These are phyloP conservation scores for Backusella psychrophila DNA, from an alignment of 192 early-diverging fungal species.

Conservation along the genomic window DNA sequence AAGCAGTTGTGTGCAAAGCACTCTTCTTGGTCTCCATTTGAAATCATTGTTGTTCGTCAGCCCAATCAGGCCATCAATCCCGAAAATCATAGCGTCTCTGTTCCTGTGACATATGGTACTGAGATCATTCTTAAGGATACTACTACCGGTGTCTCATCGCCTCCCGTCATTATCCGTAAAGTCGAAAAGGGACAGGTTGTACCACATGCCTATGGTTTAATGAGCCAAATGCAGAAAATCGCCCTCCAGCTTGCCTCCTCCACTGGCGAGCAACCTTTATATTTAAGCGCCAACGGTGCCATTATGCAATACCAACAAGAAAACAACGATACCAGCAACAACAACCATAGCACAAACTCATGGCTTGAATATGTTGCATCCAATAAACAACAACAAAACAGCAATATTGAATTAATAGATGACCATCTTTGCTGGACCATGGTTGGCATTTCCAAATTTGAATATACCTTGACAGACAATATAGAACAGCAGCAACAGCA, in stretches of 20 bases:
- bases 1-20: conserved; percentile 59
- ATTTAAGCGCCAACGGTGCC: conserved; percentile 44
- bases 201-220: conserved; percentile 59
- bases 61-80: not conserved
- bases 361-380: conserved; percentile 10
- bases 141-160: conserved; percentile 59
- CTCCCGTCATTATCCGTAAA: conserved; percentile 72
- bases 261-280: conserved; percentile 25
- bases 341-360: conserved; percentile 11
- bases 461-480: conserved; percentile 13
- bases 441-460: conserved; percentile 70
- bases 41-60: conserved; percentile 43
- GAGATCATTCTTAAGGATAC: conserved; percentile 70
- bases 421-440: conserved; percentile 86
- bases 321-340: not conserved
- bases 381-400: not conserved
- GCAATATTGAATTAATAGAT: conserved; percentile 49
- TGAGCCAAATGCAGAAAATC: conserved; percentile 87
- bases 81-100: conserved; percentile 10
- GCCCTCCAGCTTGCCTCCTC: conserved; percentile 54
- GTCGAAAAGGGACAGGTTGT: conserved; percentile 74
- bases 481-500: not conserved
- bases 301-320: conserved; percentile 10
- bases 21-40: conserved; percentile 61
- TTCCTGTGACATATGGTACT: conserved; percentile 69